Conservation (phyloP, 768 basidiomycete species). For the Strobilomyces echinocephalus region DNA sequence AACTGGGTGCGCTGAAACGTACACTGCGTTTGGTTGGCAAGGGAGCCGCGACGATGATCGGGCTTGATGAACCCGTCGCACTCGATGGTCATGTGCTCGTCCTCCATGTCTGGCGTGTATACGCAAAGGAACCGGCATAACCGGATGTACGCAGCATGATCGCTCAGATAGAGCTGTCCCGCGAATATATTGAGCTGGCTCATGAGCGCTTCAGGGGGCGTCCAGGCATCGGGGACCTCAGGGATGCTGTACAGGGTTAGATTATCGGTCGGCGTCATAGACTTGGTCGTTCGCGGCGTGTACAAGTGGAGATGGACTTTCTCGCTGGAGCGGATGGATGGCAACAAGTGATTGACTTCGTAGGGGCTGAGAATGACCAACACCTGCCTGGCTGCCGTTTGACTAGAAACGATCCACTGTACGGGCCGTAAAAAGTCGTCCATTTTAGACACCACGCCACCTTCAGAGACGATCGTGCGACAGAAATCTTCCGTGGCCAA, state of each 20-base stretch:
- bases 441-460: background rate
- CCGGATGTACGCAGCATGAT: slow-evolving; percentile 29
- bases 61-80: slow-evolving; percentile 21
- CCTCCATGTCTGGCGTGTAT: slow-evolving; percentile 39
- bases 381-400: background rate
- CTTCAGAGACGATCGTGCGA: background rate
- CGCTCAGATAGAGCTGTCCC: slow-evolving; percentile 40
- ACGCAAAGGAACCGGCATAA: slow-evolving; percentile 38
- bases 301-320: background rate
- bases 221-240: slow-evolving; percentile 14
- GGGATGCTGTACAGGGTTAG: slow-evolving; percentile 19
- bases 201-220: slow-evolving; percentile 11
- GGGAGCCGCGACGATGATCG: background rate
- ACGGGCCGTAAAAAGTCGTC: slow-evolving; percentile 29
- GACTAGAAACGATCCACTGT: background rate
- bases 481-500: slow-evolving; percentile 18
- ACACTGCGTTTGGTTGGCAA: background rate
- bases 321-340: background rate
- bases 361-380: background rate
- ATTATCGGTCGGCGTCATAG: background rate
- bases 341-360: background rate
- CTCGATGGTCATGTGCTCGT: slow-evolving; percentile 32
- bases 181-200: slow-evolving; percentile 41
- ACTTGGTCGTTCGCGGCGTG: background rate
- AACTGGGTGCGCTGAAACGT: background rate